Evolutionary conservation across 345 rosid genomes (phyloP), one percentile per base, ranked within the genome.

Genomic region (Populus euphratica): DNA sequence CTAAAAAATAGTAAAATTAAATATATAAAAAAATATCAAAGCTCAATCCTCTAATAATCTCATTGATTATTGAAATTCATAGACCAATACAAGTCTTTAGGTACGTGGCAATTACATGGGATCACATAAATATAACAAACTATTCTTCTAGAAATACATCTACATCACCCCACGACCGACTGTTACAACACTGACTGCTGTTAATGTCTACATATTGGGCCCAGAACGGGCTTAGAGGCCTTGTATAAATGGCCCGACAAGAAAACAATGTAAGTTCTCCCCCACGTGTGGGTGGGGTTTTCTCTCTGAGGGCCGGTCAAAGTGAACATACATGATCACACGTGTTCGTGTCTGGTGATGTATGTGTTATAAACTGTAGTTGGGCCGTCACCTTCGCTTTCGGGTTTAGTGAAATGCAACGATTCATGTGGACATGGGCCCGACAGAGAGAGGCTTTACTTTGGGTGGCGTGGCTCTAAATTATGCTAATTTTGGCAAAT

Each of bases 211-310:
- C 1, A 17, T 5, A 31, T 72, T 80, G 82, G 85, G 81, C 81
- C 82, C 65, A 16, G 17, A 31, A 65, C 52, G 72, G 62, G 78
- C 80, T 49, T 10, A 44, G 2, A 27, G 12, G 86, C 80, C 79
- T 80, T 67, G 31, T 23, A 9, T 18, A 0, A n/a, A 25, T 77
- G 83, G 75, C 76, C 82, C 83, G 69, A 47, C 64, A 63, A 23
- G 65, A 82, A 78, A 75, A 82, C 33, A 69, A 70, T 20, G 27
- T 50, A 31, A 73, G 70, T 76, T 80, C 78, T 54, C 74, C 81
- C 86, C 74, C 92, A 81, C 90, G 90, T 86, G 89, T 54, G 91
- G 86, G 82, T 81, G 87, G 85, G 86, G 83, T 75, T 77, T 33
- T 38, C 1, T 18, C 17, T 2, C 17, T 2, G 0, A 31, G 66